Conservation (phyloP, 2,329 filamentous ascomycete species). For the Sordariomycetes sp. region DNA sequence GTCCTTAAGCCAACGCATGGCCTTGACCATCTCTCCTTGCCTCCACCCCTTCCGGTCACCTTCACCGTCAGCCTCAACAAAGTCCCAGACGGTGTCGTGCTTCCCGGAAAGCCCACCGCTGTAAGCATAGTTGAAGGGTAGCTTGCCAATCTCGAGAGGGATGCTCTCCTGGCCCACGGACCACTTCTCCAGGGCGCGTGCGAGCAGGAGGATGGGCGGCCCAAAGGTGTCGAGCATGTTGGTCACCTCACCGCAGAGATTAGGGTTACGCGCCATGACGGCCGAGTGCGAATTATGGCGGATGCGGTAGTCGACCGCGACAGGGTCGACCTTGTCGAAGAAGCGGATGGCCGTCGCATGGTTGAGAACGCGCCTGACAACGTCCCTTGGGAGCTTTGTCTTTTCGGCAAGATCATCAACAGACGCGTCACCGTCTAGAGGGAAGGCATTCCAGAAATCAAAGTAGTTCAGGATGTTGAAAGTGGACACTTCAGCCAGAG, state of each 20-base stretch:
- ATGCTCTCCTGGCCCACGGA: not conserved
- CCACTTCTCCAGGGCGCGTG: not conserved
- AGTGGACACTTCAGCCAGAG: not conserved
- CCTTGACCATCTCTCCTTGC: slow-evolving; percentile 2
- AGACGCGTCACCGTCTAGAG: slow-evolving; percentile 8
- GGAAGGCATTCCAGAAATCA: slow-evolving; percentile 12
- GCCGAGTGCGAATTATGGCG: not conserved
- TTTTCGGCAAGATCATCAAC: slow-evolving; percentile 15
- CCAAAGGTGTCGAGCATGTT: slow-evolving; percentile 6
- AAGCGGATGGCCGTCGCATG: slow-evolving; percentile 26
- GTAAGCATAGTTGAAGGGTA: slow-evolving; percentile 7
- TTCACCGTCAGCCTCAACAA: not conserved
- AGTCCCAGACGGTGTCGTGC: slow-evolving; percentile 4
- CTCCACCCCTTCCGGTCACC: not conserved
- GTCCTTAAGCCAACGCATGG: not conserved
- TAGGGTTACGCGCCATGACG: not conserved
- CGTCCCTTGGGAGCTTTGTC: slow-evolving; percentile 23
- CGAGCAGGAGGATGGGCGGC: not conserved
- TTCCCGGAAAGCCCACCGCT: not conserved
- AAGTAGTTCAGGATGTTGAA: slow-evolving; percentile 13
- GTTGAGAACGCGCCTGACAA: slow-evolving; percentile 24
- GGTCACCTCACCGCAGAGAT: not conserved
- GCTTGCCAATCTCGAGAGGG: slow-evolving; percentile 6
- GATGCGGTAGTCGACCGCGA: not conserved
- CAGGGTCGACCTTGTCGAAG: slow-evolving; percentile 11